Conservation (phyloP, 164 flowering plant species). For the Amborella trichopoda region DNA sequence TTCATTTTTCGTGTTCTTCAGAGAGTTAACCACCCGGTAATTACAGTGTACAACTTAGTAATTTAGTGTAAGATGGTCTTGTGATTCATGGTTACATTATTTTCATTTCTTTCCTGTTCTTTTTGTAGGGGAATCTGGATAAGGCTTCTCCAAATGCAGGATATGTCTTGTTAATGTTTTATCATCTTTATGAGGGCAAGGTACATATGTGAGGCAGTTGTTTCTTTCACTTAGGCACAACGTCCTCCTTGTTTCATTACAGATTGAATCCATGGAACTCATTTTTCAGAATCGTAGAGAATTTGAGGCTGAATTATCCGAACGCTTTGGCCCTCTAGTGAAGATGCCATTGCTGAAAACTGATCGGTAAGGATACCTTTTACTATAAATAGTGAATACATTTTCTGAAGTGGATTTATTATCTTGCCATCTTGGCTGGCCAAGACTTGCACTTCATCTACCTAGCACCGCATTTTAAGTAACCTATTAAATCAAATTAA, state of each 20-base stretch:
- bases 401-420: too few relatives aligned
- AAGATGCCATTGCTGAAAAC: slow-evolving; percentile 85
- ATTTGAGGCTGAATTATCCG: slow-evolving; percentile 67
- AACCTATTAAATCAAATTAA: too few relatives aligned
- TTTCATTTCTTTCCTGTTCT: neutral
- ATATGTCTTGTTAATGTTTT: slow-evolving; percentile 89
- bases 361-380: slow-evolving; percentile 43
- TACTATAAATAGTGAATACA: neutral
- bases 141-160: slow-evolving; percentile 88
- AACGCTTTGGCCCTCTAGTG: slow-evolving; percentile 78
- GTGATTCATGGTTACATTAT: too few relatives aligned
- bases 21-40: slow-evolving; percentile 91
- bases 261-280: neutral
- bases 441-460: too few relatives aligned
- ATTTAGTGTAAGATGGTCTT: too few relatives aligned
- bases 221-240: neutral
- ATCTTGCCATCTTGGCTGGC: too few relatives aligned
- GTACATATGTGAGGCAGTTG: slow-evolving; percentile 25
- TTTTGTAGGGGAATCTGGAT: slow-evolving; percentile 82
- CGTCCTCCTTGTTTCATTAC: too few relatives aligned
- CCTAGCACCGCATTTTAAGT: too few relatives aligned
- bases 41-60: neutral
- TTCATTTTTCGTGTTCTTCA: slow-evolving; percentile 89
- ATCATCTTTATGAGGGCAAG: slow-evolving; percentile 93
- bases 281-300: slow-evolving; percentile 55